Percentiles rank a stretch among this genome's conserved stretches.
Conservation (phyloP, 768 basidiomycete genomes). For the Hygrocybe punicea region DNA sequence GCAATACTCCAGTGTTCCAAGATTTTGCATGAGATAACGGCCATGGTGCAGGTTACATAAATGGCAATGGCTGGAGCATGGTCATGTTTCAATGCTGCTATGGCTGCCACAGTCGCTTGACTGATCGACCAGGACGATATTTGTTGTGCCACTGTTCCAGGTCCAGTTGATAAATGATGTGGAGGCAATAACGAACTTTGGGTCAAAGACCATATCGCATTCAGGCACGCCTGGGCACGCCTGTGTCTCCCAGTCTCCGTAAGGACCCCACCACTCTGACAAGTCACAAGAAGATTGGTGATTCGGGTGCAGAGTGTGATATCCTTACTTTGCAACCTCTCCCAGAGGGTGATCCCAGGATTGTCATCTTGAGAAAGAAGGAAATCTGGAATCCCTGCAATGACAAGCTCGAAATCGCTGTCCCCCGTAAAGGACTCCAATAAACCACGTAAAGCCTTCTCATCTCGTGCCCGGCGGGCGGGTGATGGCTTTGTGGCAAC, state of each 20-base stretch:
- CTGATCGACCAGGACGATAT: background rate
- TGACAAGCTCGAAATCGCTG: slow-evolving; percentile 7
- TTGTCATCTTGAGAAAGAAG: background rate
- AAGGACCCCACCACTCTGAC: background rate
- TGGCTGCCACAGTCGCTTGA: background rate
- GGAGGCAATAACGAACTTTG: background rate
- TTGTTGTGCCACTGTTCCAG: background rate
- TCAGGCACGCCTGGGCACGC: background rate
- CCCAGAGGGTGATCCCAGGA: background rate
- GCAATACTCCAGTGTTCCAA: background rate
- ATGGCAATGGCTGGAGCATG: background rate
- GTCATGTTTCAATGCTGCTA: background rate
- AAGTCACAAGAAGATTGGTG: background rate
- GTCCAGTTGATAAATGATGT: background rate
- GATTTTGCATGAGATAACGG: background rate
- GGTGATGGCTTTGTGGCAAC: background rate
- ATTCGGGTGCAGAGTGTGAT: background rate
- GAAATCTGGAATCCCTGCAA: slow-evolving; percentile 2
- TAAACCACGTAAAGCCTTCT: background rate
- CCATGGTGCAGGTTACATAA: background rate
- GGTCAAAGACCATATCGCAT: slow-evolving; percentile 9
- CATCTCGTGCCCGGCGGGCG: background rate
- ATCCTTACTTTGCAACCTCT: background rate
- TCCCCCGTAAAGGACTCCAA: slow-evolving; percentile 4
- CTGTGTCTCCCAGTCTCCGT: background rate